Base-by-base conservation (phyloP, 345 rosid genomes). In the Reutealis trisperma region DNA sequence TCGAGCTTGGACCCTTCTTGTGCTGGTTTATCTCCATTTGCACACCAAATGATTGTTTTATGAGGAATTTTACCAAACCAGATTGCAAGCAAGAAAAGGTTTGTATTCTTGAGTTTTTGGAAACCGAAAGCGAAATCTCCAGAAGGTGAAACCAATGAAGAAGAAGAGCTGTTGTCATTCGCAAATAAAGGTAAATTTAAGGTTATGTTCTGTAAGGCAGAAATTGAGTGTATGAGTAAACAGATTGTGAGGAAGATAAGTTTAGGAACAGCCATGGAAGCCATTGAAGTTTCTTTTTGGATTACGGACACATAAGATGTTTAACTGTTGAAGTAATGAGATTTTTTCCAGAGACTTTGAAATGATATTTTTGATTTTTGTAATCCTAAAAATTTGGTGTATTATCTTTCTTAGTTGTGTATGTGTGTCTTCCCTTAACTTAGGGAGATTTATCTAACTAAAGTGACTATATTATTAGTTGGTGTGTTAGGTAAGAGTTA, bases 11-110 rank as follows among this genome's bases (percentile, higher is more conserved):
- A 85, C 24, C 85, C 87, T 60, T 47, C 58, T 8, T 64, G 77
- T 2, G 47, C 75, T 1, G 83, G 77, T 5, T 71, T 41, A 62
- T 71, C 27, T n/a, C 65, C 77, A 15, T 79, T 75, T 18, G 85
- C 82, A 27, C 61, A 4, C 87, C 87, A 85, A 22, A 79, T 66
- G 2, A 82, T 63, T 2, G 87, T 85, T 25, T 62, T 77, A 1
- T 68, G 65, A 64, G 83, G 83, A 70, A 79, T 84, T 10, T 77
- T 70, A 59, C 73, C 30, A 76, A 81, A 84, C 87, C 85, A 77
- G 37, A 85, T 71, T 54, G 85, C 75, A 16, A 85, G 75, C 54
- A 85, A 72, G 81, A 76, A 82, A 1, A 65, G 75, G 62, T 71
- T 57, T 61, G 83, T 68, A 57, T 34, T 70, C 54, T 30, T 24